Percentiles rank a stretch among this genome's conserved stretches.
phyloP scores from a whole-genome alignment of 108 stramenopile species.

The Cyclostephanos tholiformis region DNA sequence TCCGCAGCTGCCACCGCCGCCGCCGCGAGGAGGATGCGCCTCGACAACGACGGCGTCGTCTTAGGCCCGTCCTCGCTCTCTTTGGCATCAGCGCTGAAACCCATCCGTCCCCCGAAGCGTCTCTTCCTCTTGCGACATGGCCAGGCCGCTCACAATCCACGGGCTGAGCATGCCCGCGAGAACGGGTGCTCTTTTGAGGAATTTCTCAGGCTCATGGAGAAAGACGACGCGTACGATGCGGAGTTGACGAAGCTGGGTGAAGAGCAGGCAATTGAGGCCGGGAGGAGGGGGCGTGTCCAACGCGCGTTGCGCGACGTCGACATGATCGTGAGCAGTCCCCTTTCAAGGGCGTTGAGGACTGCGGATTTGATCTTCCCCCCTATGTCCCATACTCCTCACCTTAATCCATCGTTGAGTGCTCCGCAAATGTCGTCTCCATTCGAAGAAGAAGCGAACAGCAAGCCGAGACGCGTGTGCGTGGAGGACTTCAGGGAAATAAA shows the following conservation, averaged over 20 bases:
- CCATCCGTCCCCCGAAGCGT: constrained; percentile 28
- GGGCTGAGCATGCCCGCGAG: constrained; percentile 69
- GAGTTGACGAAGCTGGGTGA: constrained; percentile 63
- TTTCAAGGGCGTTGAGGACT: constrained; percentile 42
- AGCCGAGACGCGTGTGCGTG: constrained; percentile 42
- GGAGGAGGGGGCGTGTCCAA: constrained; percentile 6
- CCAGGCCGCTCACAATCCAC: constrained; percentile 82
- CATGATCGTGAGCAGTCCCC: constrained; percentile 42
- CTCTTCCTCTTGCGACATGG: constrained; percentile 72
- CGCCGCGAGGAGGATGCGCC: no score
- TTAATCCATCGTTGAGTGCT: constrained; percentile 1
- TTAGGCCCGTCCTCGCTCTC: no score
- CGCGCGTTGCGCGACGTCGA: constrained; percentile 31
- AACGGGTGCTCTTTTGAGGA: constrained; percentile 68
- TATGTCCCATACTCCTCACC: not conserved
- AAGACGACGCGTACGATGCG: constrained; percentile 76
- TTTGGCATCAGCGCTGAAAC: no score
- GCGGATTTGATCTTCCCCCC: constrained; percentile 31
- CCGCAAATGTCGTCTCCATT: no score
- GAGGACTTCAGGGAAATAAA: constrained; percentile 83
- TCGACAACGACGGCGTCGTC: no score
- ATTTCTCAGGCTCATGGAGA: constrained; percentile 69
- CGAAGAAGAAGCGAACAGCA: not conserved
- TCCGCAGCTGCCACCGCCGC: no score
- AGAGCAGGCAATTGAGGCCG: constrained; percentile 53